These are phyloP conservation scores for Pharnaceum exiguum DNA, from an alignment of 148 eudicot species.

Conservation along the genomic window DNA sequence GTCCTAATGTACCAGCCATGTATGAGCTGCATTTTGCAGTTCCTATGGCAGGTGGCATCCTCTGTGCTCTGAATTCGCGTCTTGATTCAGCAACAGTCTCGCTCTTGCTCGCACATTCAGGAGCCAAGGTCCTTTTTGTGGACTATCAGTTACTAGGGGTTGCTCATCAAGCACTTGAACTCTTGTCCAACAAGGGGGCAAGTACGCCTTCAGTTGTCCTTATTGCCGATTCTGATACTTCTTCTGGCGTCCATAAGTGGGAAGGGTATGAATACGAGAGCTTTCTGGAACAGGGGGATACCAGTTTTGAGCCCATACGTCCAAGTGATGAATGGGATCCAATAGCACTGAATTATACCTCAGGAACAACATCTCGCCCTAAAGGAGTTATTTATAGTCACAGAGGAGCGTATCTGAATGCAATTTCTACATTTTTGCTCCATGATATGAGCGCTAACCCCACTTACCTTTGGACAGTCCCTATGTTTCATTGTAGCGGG, in stretches of 20 bases:
- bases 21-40: slow-evolving; percentile 68
- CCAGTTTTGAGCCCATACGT: slow-evolving; percentile 28
- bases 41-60: slow-evolving; percentile 62
- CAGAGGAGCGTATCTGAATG: slow-evolving; percentile 64
- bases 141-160: slow-evolving; percentile 35
- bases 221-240: slow-evolving; percentile 23
- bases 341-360: slow-evolving; percentile 56
- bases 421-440: slow-evolving; percentile 51
- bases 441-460: slow-evolving; percentile 53
- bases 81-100: slow-evolving; percentile 45
- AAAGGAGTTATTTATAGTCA: slow-evolving; percentile 66
- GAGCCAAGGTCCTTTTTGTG: slow-evolving; percentile 47
- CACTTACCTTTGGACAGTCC: slow-evolving; percentile 61
- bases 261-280: slow-evolving; percentile 34
- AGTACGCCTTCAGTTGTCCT: slow-evolving; percentile 35
- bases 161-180: slow-evolving; percentile 38
- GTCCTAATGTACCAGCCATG: slow-evolving; percentile 65
- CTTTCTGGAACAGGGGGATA: slow-evolving; percentile 36
- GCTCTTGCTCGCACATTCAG: slow-evolving; percentile 41
- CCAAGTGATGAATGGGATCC: slow-evolving; percentile 56
- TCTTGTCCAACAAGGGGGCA: slow-evolving; percentile 20
- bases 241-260: background rate
- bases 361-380: slow-evolving; percentile 71
- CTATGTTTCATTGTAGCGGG: slow-evolving; percentile 73
- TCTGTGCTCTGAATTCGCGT: slow-evolving; percentile 51